phyloP scores from a whole-genome alignment of 2,329 filamentous ascomycete species.

The Xylaria sp. region DNA sequence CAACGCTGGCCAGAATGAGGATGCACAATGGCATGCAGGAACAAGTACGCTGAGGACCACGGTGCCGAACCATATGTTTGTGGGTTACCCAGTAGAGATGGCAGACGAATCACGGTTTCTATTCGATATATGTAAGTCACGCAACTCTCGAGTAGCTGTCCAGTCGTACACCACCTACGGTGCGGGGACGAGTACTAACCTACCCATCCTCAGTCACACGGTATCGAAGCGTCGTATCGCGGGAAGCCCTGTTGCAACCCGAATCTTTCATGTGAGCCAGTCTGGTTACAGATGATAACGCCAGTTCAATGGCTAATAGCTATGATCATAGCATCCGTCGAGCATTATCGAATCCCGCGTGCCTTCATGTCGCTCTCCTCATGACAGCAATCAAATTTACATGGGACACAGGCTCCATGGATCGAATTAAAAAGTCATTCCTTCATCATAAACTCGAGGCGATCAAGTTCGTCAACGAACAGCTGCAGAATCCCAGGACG shows the following conservation, averaged over 20 bases:
- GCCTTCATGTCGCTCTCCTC: constrained; percentile 33
- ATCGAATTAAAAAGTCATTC: constrained; percentile 32
- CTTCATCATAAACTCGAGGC: constrained; percentile 35
- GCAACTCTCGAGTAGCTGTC: background rate
- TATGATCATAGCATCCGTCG: constrained; percentile 26
- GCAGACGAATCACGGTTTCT: constrained; percentile 30
- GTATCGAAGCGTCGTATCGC: constrained; percentile 32
- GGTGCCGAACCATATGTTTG: constrained; percentile 27
- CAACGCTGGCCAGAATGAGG: constrained; percentile 15
- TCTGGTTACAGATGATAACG: background rate
- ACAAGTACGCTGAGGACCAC: constrained; percentile 25
- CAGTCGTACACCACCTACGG: background rate
- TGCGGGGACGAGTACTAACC: constrained; percentile 9
- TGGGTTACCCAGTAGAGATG: constrained; percentile 31
- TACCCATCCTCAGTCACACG: constrained; percentile 25
- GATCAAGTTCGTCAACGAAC: constrained; percentile 36
- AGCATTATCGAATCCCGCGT: constrained; percentile 32
- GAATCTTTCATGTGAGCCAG: constrained; percentile 28
- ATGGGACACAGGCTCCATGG: constrained; percentile 36
- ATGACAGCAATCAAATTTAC: constrained; percentile 35
- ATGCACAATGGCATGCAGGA: constrained; percentile 25
- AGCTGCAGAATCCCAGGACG: constrained; percentile 30
- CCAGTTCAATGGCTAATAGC: constrained; percentile 2
- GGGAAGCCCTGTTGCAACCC: constrained; percentile 21
- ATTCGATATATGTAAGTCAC: constrained; percentile 33